A percentile compares a stretch with the other conserved stretches of the same genome.
phyloP scores from a whole-genome alignment of 1,139 yeast species.

The Pichia sp. region DNA sequence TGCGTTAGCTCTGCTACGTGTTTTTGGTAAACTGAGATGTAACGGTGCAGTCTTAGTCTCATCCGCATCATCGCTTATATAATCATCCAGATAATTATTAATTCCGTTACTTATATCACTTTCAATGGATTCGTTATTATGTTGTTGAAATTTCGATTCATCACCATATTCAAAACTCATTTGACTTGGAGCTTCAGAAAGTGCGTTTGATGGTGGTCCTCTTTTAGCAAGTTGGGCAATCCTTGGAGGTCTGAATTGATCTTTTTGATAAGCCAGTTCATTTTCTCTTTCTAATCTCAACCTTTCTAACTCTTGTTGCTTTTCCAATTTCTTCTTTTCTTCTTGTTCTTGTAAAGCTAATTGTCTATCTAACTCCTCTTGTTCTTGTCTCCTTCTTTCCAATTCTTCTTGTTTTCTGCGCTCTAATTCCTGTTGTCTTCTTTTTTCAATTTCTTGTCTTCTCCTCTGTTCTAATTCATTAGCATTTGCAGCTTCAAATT shows the following conservation, averaged over 20 bases:
- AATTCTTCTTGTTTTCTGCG: slow-evolving; percentile 9
- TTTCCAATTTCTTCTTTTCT: slow-evolving; percentile 1
- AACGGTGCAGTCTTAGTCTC: slow-evolving; percentile 13
- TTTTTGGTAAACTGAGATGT: slow-evolving; percentile 7
- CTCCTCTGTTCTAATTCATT: slow-evolving; percentile 4
- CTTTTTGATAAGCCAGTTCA: background rate
- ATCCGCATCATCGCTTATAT: slow-evolving; percentile 10
- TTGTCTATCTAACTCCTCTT: background rate
- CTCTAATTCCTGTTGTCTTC: slow-evolving; percentile 13
- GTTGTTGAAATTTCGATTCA: slow-evolving; percentile 6
- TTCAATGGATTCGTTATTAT: slow-evolving; percentile 3
- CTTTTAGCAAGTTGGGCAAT: slow-evolving; percentile 2
- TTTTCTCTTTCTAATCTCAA: background rate
- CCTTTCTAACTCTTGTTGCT: background rate
- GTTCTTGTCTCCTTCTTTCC: slow-evolving; percentile 7
- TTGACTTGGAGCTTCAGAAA: slow-evolving; percentile 13
- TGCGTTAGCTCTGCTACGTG: slow-evolving; percentile 2
- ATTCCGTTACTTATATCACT: slow-evolving; percentile 4
- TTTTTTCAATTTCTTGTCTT: slow-evolving; percentile 7
- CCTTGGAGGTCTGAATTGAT: background rate
- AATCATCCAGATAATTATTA: slow-evolving; percentile 8
- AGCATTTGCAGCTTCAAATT: background rate
- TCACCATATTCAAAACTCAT: slow-evolving; percentile 13
- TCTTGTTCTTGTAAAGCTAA: slow-evolving; percentile 1
- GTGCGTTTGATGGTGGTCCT: slow-evolving; percentile 11